These are phyloP conservation scores for Vaccinium darrowii DNA, from an alignment of 148 eudicot genomes.

Conservation along the genomic window DNA sequence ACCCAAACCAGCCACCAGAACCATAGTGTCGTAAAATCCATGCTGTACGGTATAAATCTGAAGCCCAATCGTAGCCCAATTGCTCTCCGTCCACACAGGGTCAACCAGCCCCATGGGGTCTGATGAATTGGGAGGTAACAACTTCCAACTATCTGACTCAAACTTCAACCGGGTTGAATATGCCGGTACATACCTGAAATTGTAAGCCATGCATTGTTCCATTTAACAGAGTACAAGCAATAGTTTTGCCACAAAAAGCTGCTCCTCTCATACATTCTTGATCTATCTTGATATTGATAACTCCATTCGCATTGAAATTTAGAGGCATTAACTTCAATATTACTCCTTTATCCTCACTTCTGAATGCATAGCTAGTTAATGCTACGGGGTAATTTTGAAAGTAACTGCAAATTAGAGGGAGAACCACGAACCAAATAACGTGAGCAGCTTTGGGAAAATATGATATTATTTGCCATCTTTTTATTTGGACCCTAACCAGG, in stretches of 20 bases:
- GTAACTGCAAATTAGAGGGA: not conserved
- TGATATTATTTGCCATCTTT: not conserved
- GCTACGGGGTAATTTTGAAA: not conserved
- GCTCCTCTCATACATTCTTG: not conserved
- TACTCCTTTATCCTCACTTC: not conserved
- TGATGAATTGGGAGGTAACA: conserved; percentile 63
- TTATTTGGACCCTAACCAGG: not conserved
- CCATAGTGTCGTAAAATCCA: conserved; percentile 50
- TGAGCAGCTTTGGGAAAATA: too few species aligned
- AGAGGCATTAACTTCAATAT: not conserved
- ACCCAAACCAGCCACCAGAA: conserved; percentile 57
- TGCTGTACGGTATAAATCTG: conserved; percentile 59
- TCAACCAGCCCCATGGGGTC: conserved; percentile 67
- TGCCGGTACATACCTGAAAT: conserved; percentile 83
- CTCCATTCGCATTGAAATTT: not conserved
- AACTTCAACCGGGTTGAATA: conserved; percentile 83
- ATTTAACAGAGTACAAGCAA: not conserved
- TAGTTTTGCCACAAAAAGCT: not conserved
- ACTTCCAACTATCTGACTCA: conserved; percentile 66
- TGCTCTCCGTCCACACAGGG: conserved; percentile 96
- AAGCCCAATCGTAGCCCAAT: conserved; percentile 68
- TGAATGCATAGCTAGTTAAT: not conserved
- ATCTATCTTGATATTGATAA: not conserved
- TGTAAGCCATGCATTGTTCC: not conserved
- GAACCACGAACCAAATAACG: not conserved